Evolutionary conservation across 2,329 filamentous ascomycete genomes (phyloP), one percentile per base, ranked within the genome.

Genomic region (Ciborinia camelliae): DNA sequence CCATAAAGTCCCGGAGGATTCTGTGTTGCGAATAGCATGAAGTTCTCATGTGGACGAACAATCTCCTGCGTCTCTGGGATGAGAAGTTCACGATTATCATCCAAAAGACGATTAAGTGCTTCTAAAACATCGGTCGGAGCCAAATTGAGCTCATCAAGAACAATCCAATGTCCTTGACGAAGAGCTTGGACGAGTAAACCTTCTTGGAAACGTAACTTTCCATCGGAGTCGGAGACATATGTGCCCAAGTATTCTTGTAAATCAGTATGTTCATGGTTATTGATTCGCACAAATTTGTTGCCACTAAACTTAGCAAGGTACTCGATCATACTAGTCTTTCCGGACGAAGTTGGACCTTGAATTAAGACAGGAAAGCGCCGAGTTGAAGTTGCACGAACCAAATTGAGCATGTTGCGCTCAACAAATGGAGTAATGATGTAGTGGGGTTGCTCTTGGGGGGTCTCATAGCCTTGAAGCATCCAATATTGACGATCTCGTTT

Each of bases 321-420:
- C 77, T 98, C 94, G 50, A 99, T 96, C 95, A 99, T 99, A 77
- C 94, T 98, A 0, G 95, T 99, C 78, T 99, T 99, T 69, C 95
- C 95, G 15, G 94, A 91, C 6, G 96, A 99, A 0, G 95, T 99
- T 15, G 96, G 95, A 4, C 95, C 95, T 77, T 99, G 95, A 26
- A 99, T 90, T 12, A 99, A 82, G 57, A 99, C 91, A 0, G 95
- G 96, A 75, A 97, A 99, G 57, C 90, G 86, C 43, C 92, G 82
- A 5, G 94, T 99, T 0, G 94, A 98, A 20, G 92, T 92, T 3
- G 95, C 96, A 73, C 96, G 86, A 14, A 98, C 94, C 35, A 99
- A 79, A 72, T 99, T 99, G 71, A 97, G 86, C 69, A 99, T 82
- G 70, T 99, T 99, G 60, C 91, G 88, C 77, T 96, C 91, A 28